Base-by-base conservation (phyloP, 192 early-diverging fungal species). In the Podila epicladia region DNA sequence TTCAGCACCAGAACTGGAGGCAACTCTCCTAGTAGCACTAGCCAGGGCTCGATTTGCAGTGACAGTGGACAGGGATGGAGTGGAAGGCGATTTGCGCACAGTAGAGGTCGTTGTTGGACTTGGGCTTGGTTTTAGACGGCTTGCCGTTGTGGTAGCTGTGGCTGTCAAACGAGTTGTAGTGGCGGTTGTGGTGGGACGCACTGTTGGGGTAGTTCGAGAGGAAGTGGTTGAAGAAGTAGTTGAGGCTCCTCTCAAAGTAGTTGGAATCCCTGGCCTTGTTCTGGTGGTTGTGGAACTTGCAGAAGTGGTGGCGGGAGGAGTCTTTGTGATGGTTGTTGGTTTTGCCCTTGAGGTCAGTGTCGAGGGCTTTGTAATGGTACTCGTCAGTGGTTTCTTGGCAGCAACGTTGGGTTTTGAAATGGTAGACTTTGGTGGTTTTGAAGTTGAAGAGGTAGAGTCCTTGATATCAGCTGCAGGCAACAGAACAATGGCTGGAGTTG, bases 381-480 rank as follows among this genome's bases (percentile, higher is more conserved):
- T 28, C 13, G 70, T 9, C 45, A 79, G 58, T 41, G 76, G 76
- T 68, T 66, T 78, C 29, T 31, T 29, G 32, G 55, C 24, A 32
- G 73, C 48, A 58, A 59, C 33, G 5, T 60, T 7, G 9, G 58
- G 22, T 22, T 28, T 58, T 26, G 55, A 53, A 29, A 63, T 65
- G 22, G 57, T 29, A 17, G 67, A 22, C 28, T 45, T 45, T 68
- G 61, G 29, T 67, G 67, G 31, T 22, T 55, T 45, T 68, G 61
- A 29, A 51, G 41, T 38, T 15, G 2, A 7, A 6, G 65, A 38
- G 69, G 48, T 17, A 19, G 53, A 37, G 19, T 71, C 55, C 4
- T 79, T 65, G n/a, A 79, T 79, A 11, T 79, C 76, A 22, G 71
- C 65, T 33, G 76, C 69, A 20, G 76, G 76, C 65, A 79, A 38